phyloP scores from a whole-genome alignment of 2,329 filamentous ascomycete genomes.

The Trichoderma sp. region DNA sequence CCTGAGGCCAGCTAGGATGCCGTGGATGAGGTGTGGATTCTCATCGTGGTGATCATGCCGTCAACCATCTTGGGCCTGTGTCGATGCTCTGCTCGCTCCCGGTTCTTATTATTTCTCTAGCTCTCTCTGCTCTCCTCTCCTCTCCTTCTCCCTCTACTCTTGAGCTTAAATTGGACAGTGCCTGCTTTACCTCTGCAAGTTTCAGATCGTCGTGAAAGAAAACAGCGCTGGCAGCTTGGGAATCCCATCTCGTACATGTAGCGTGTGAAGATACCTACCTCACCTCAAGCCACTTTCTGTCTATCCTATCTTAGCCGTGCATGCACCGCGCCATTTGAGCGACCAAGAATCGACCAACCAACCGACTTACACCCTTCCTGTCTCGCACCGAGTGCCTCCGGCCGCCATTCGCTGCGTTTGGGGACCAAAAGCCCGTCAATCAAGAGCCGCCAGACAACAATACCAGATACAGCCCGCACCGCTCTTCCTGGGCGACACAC shows the following conservation, averaged over 20 bases:
- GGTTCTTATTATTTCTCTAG: not conserved
- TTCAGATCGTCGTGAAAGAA: not conserved
- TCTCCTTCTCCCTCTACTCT: not conserved
- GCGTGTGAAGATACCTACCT: conserved; percentile 5
- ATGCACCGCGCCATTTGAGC: conserved; percentile 11
- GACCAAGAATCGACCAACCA: conserved; percentile 18
- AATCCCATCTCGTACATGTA: not conserved
- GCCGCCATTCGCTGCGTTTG: conserved; percentile 18
- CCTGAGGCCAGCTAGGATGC: not conserved
- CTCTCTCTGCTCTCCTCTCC: not conserved
- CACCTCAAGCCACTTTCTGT: conserved; percentile 10
- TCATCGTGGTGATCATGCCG: conserved; percentile 15
- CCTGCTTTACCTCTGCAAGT: not conserved
- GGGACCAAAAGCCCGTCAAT: not conserved
- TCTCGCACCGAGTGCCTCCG: not conserved
- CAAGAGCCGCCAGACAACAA: conserved; percentile 13
- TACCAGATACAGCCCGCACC: conserved; percentile 8
- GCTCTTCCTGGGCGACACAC: conserved; percentile 1
- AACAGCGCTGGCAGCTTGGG: not conserved
- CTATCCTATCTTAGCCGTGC: conserved; percentile 17
- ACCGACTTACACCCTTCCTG: conserved; percentile 23
- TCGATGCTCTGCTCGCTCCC: not conserved
- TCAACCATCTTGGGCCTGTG: conserved; percentile 12
- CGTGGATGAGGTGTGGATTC: conserved; percentile 7
- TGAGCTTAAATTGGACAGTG: not conserved